Evolutionary conservation across 2,329 filamentous ascomycete species (phyloP).

Genomic region (Magnaporthiopsis rhizophila): DNA sequence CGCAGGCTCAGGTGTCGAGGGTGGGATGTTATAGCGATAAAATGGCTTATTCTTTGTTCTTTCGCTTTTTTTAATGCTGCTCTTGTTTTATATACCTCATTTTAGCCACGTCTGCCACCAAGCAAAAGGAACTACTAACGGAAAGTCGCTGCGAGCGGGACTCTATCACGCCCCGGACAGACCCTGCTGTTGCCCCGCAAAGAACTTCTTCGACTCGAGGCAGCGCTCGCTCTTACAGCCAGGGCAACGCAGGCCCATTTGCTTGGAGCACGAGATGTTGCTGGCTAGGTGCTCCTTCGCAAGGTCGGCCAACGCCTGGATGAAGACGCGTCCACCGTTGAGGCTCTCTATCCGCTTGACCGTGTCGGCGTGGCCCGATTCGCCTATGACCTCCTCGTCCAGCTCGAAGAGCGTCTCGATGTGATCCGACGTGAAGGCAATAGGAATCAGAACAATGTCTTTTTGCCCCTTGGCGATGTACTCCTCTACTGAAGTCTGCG

Average conservation of each 20-base stretch:
- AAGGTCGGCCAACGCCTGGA: conserved; percentile 79
- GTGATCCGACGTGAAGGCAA: conserved; percentile 98
- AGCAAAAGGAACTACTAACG: neutral
- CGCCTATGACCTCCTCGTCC: conserved; percentile 89
- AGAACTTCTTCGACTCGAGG: conserved; percentile 65
- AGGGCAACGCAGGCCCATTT: conserved; percentile 88
- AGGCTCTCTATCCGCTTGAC: conserved; percentile 88
- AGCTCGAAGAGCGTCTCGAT: conserved; percentile 96
- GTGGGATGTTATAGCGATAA: neutral
- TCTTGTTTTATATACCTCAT: neutral
- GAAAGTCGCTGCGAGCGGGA: too few species aligned
- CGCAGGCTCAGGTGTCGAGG: neutral
- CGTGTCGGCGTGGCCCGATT: conserved; percentile 66
- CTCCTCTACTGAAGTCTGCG: conserved; percentile 75
- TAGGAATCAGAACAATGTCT: conserved; percentile 84
- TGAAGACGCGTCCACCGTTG: conserved; percentile 87
- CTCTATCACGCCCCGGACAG: conserved; percentile 4
- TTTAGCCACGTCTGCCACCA: neutral
- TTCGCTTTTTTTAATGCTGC: neutral
- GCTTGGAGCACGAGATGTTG: conserved; percentile 60
- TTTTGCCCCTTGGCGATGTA: conserved; percentile 89
- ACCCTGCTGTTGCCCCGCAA: conserved; percentile 29
- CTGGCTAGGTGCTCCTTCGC: conserved; percentile 71
- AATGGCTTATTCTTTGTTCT: neutral
- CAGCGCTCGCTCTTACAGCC: conserved; percentile 89